phyloP scores from a whole-genome alignment of 345 rosid species.

The Noccaea bulbosa region DNA sequence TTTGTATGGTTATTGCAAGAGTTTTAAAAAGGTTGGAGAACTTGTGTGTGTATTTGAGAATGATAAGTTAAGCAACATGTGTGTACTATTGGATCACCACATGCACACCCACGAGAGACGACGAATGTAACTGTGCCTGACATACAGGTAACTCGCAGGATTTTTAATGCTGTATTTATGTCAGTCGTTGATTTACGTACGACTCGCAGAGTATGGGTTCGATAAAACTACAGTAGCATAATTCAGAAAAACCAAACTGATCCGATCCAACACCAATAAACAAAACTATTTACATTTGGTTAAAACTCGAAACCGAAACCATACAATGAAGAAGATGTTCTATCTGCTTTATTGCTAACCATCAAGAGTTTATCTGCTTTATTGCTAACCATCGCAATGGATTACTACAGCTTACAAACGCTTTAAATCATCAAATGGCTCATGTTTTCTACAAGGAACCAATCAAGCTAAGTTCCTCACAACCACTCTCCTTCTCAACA shows the following conservation, averaged over 20 bases:
- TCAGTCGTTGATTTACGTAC: constrained; percentile 2
- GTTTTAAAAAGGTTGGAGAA: neutral
- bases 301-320: too few species aligned
- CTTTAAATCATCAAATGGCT: constrained; percentile 40
- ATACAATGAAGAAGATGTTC: too few species aligned
- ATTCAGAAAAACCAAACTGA: too few species aligned
- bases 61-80: constrained; percentile 2
- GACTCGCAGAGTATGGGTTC: too few species aligned
- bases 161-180: neutral
- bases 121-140: neutral
- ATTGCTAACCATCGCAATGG: constrained; percentile 28
- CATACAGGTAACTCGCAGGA: neutral
- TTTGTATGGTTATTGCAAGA: constrained; percentile 1
- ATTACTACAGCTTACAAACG: constrained; percentile 58
- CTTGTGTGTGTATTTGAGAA: neutral
- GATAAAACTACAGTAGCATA: too few species aligned
- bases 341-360: too few species aligned
- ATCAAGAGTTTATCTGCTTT: too few species aligned
- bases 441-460: constrained; percentile 53
- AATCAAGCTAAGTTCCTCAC: constrained; percentile 47
- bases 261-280: too few species aligned
- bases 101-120: constrained; percentile 7
- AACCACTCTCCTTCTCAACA: constrained; percentile 46
- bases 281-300: too few species aligned
- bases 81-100: neutral